A percentile compares a stretch with the other conserved stretches of the same genome.
Evolutionary conservation across 257 asterid genomes (phyloP).

Genomic region (Ballota nigra): DNA sequence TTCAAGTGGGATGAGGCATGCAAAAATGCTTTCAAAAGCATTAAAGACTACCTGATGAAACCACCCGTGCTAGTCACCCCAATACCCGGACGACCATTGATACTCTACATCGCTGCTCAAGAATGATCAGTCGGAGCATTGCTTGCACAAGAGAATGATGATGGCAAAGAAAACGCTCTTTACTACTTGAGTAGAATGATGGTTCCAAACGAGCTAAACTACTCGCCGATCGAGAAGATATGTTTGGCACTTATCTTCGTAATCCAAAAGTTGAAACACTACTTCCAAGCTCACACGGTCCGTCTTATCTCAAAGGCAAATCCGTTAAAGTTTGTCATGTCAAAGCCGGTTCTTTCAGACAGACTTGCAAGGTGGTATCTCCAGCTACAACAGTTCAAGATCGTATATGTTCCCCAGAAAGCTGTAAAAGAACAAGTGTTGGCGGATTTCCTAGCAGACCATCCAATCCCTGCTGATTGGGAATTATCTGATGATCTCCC

Average conservation of each 20-base stretch:
- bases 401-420: no score
- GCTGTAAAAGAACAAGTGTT: no score
- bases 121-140: no score
- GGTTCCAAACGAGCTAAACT: neutral
- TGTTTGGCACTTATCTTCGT: neutral
- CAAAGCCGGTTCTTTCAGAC: neutral
- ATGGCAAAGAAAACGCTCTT: neutral
- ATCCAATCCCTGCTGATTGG: no score
- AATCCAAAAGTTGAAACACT: no score
- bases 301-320: neutral
- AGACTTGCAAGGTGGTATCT: neutral
- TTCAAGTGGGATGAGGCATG: no score
- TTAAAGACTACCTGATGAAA: neutral
- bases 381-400: no score
- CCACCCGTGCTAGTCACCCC: neutral
- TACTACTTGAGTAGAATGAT: neutral
- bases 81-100: neutral
- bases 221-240: neutral
- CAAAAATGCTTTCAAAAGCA: no score
- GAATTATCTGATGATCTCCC: no score
- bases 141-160: no score
- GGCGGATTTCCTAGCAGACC: no score
- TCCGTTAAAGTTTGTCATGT: neutral
- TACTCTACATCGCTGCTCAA: neutral
- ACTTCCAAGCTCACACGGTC: no score